Percentiles rank a stretch among this genome's conserved stretches.
Evolutionary conservation across 129 eudicot species (phyloP).

Genomic region (Daucus carota): DH1_v3.0 NC_030382.2:30818001-30818500

Average conservation of each 20-base stretch:
- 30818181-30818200: no score
- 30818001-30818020: no score
- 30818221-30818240: not conserved
- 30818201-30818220: not conserved
- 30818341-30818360: not conserved
- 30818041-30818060: no score
- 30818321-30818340: not conserved
- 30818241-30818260: not conserved
- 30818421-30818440: not conserved
- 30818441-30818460: not conserved
- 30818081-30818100: no score
- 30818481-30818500: constrained; percentile 13
- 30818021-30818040: no score
- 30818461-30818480: not conserved
- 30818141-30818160: no score
- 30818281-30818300: not conserved
- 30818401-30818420: not conserved
- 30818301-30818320: not conserved
- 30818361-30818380: not conserved
- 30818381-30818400: not conserved
- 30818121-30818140: no score
- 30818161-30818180: no score
- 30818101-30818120: no score
- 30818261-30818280: not conserved
- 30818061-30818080: no score